A percentile compares a stretch with the other conserved stretches of the same genome.
phyloP scores from a whole-genome alignment of 148 eudicot genomes.

The Agrostemma githago region DNA sequence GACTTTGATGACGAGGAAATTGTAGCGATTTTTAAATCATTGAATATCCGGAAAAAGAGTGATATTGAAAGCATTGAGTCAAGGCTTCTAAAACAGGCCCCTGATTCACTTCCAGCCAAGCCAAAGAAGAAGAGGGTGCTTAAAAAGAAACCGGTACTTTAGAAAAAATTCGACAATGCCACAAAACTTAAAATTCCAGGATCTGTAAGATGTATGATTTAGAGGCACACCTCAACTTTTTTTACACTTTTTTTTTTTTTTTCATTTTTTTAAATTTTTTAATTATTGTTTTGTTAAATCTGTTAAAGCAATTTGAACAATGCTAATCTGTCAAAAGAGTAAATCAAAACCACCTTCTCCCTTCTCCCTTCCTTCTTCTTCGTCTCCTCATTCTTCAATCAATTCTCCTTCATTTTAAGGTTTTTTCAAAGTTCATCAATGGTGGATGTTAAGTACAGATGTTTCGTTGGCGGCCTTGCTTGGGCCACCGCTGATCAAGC shows the following conservation, averaged over 20 bases:
- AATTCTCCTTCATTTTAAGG: not conserved
- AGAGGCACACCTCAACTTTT: too few relatives aligned
- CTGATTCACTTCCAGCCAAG: constrained; percentile 27
- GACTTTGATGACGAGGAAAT: constrained; percentile 27
- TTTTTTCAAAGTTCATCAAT: constrained; percentile 20
- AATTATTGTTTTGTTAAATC: too few relatives aligned
- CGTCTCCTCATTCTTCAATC: not conserved
- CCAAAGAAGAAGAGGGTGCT: constrained; percentile 22
- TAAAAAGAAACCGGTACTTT: constrained; percentile 28
- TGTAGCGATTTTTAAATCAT: constrained; percentile 10
- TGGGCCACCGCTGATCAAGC: constrained; percentile 72
- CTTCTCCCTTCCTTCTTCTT: constrained; percentile 6
- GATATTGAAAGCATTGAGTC: constrained; percentile 13
- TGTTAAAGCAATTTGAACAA: too few relatives aligned
- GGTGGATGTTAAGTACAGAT: constrained; percentile 73
- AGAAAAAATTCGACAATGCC: constrained; percentile 29
- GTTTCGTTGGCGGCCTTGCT: constrained; percentile 90
- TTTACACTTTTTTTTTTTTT: too few relatives aligned
- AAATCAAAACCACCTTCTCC: not conserved
- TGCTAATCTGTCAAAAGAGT: too few relatives aligned
- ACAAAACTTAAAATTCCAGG: constrained; percentile 51
- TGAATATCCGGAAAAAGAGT: constrained; percentile 17
- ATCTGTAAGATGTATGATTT: constrained; percentile 26
- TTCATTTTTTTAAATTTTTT: too few relatives aligned
- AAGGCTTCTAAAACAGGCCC: not conserved